phyloP scores from a whole-genome alignment of 2,329 filamentous ascomycete genomes.

The Aureobasidium lini region DNA sequence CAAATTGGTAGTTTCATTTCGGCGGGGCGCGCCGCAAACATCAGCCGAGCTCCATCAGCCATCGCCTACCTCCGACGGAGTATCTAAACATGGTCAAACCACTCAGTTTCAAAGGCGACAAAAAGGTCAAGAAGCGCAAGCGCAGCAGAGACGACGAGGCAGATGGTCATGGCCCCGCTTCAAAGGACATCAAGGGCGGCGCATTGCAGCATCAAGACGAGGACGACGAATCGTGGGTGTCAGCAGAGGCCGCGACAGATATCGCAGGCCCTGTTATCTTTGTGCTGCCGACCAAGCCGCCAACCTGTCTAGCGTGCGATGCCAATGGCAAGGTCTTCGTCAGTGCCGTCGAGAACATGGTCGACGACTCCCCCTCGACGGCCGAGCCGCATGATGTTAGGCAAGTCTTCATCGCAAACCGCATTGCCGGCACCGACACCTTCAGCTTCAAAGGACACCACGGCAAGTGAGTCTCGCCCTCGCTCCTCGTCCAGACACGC shows the following conservation, averaged over 20 bases:
- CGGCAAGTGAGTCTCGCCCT: slow-evolving; percentile 51
- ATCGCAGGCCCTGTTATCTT: slow-evolving; percentile 76
- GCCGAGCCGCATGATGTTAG: slow-evolving; percentile 93
- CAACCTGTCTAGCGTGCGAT: slow-evolving; percentile 76
- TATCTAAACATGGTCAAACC: slow-evolving; percentile 67
- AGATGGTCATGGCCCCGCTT: slow-evolving; percentile 22
- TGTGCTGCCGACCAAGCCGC: slow-evolving; percentile 66
- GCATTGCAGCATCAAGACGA: slow-evolving; percentile 31
- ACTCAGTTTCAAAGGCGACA: slow-evolving; percentile 93
- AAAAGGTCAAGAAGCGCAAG: slow-evolving; percentile 89
- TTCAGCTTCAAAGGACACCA: slow-evolving; percentile 87
- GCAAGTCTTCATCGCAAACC: slow-evolving; percentile 89
- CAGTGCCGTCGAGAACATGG: slow-evolving; percentile 74
- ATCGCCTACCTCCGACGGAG: background rate
- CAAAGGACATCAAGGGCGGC: slow-evolving; percentile 2
- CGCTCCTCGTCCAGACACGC: background rate
- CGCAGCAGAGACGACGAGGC: slow-evolving; percentile 47
- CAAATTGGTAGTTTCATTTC: background rate
- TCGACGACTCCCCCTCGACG: slow-evolving; percentile 72
- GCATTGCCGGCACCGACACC: slow-evolving; percentile 67
- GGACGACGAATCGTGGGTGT: slow-evolving; percentile 85
- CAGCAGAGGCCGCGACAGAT: slow-evolving; percentile 66
- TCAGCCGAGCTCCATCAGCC: slow-evolving; percentile 5
- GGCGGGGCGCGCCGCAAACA: slow-evolving; percentile 1
- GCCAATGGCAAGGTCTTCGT: slow-evolving; percentile 80